Evolutionary conservation across 371 early-diverging fungal genomes (phyloP).

Genomic region (Smittium mucronatum): DNA sequence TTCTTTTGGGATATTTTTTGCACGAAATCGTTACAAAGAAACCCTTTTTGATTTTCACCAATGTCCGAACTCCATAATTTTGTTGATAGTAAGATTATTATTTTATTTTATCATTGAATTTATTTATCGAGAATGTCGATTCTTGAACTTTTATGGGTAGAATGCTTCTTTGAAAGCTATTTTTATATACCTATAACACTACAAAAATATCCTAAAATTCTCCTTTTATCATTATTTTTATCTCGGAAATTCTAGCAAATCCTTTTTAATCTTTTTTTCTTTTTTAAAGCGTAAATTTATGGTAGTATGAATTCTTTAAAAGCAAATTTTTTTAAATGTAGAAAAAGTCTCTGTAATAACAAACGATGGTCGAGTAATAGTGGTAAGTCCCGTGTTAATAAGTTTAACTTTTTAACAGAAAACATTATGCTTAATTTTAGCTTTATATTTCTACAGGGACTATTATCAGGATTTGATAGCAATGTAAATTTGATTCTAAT

Average conservation of each 20-base stretch:
- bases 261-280: neutral
- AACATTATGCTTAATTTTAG: neutral
- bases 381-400: neutral
- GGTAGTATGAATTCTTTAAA: no score
- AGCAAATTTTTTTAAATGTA: neutral
- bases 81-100: neutral
- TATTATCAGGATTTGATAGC: constrained; percentile 64
- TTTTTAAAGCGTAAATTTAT: neutral
- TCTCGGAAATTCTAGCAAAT: neutral
- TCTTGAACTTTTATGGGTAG: no score
- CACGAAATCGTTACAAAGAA: no score
- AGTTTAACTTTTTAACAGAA: neutral
- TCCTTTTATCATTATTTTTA: neutral
- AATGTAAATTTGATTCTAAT: constrained; percentile 60
- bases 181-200: no score
- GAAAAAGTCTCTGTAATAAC: neutral
- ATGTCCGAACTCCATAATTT: neutral
- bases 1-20: no score
- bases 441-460: constrained; percentile 33
- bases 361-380: neutral
- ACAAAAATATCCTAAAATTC: no score
- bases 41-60: no score
- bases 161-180: no score
- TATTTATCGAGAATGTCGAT: no score
- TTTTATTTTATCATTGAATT: no score